These are phyloP conservation scores for Daldinia caldariorum DNA, from an alignment of 495 filamentous ascomycete genomes.

Conservation along the genomic window DNA sequence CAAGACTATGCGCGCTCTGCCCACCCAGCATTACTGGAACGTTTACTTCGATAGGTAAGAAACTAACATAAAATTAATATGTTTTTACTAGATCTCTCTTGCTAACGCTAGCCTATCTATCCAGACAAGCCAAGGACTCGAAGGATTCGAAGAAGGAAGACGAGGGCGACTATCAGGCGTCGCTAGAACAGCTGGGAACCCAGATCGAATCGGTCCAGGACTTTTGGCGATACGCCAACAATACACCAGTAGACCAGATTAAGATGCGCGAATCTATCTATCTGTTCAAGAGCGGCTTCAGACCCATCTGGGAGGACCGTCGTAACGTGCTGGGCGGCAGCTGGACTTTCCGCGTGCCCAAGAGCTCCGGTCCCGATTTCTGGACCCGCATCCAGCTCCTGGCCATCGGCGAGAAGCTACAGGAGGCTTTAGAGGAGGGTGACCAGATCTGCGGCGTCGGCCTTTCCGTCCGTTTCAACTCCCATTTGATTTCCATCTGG, in stretches of 20 bases:
- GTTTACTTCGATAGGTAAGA: constrained; percentile 66
- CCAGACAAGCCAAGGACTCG: constrained; percentile 56
- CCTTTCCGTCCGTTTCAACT: constrained; percentile 77
- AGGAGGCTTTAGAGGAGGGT: constrained; percentile 75
- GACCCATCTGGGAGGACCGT: constrained; percentile 90
- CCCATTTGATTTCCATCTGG: constrained; percentile 85
- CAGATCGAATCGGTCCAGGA: constrained; percentile 79
- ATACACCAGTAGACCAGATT: constrained; percentile 79
- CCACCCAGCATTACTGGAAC: constrained; percentile 70
- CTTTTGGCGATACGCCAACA: constrained; percentile 92
- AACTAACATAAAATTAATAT: background rate
- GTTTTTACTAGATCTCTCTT: background rate
- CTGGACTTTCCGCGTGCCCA: constrained; percentile 88
- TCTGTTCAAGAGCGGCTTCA: constrained; percentile 86
- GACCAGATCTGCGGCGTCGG: constrained; percentile 84
- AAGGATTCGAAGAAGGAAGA: constrained; percentile 54
- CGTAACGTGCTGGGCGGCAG: constrained; percentile 82
- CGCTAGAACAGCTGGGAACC: constrained; percentile 72
- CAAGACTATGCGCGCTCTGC: constrained; percentile 67
- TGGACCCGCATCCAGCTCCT: constrained; percentile 83
- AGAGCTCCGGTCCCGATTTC: constrained; percentile 74
- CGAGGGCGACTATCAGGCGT: constrained; percentile 65
- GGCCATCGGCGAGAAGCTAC: constrained; percentile 85
- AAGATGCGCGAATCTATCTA: constrained; percentile 84
- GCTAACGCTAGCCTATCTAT: constrained; percentile 25